Evolutionary conservation across 2,329 filamentous ascomycete genomes (phyloP).

Genomic region (Diaporthe aspalathi): DNA sequence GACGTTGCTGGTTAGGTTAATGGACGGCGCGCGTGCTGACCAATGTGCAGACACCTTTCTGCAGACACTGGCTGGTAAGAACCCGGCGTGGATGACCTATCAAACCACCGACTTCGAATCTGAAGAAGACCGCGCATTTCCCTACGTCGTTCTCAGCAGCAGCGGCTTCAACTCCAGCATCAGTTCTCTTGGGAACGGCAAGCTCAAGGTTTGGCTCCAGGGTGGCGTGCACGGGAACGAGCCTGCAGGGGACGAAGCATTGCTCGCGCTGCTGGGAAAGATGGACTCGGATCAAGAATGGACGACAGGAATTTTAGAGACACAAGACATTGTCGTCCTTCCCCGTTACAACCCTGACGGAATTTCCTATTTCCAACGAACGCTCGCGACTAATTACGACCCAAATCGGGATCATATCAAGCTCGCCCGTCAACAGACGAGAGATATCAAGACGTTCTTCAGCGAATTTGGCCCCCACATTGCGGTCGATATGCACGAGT

Average conservation of each 20-base stretch:
- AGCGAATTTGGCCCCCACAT: not conserved
- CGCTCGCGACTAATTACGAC: constrained; percentile 3
- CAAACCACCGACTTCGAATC: not conserved
- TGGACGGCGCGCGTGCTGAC: not conserved
- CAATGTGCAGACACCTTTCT: not conserved
- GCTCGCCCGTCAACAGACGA: constrained; percentile 4
- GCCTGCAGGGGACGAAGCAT: constrained; percentile 11
- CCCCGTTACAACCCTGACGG: constrained; percentile 14
- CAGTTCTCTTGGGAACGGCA: not conserved
- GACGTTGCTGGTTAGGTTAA: not conserved
- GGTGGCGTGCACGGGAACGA: constrained; percentile 8
- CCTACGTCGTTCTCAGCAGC: constrained; percentile 10
- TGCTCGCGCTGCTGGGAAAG: constrained; percentile 12
- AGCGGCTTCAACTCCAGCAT: not conserved
- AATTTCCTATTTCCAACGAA: constrained; percentile 1
- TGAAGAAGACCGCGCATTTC: not conserved
- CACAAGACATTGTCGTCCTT: constrained; percentile 11
- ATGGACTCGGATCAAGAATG: constrained; percentile 15
- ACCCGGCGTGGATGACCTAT: constrained; percentile 14
- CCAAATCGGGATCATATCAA: constrained; percentile 14
- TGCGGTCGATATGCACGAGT: constrained; percentile 10
- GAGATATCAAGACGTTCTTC: not conserved
- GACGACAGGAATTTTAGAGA: not conserved
- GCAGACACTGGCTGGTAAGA: not conserved
- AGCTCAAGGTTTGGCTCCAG: constrained; percentile 22